A percentile compares a stretch with the other conserved stretches of the same genome.
Evolutionary conservation across 495 filamentous ascomycete genomes (phyloP).

Genomic region (Aspergillus wentii): DNA sequence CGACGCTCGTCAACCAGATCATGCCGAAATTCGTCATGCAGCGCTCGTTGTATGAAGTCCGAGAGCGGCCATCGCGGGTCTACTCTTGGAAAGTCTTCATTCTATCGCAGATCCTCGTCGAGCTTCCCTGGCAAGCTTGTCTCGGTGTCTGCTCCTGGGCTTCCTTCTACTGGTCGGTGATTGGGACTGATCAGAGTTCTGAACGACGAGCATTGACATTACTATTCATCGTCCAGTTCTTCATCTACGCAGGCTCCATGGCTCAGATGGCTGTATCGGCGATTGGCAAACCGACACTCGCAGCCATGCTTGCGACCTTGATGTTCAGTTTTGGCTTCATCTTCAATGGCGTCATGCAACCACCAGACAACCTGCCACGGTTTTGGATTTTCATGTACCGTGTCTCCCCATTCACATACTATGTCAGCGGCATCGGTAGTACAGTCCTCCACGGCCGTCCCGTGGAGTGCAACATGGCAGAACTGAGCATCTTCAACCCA

Average conservation of each 20-base stretch:
- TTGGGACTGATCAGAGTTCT: constrained; percentile 29
- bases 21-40: constrained; percentile 46
- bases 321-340: constrained; percentile 51
- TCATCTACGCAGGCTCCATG: constrained; percentile 39
- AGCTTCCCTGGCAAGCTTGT: constrained; percentile 44
- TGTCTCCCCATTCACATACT: constrained; percentile 63
- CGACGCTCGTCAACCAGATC: constrained; percentile 58
- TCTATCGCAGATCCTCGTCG: constrained; percentile 42
- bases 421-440: constrained; percentile 52
- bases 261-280: constrained; percentile 52
- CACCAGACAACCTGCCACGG: constrained; percentile 48
- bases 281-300: constrained; percentile 47
- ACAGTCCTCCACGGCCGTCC: constrained; percentile 48
- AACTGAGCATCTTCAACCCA: constrained; percentile 48
- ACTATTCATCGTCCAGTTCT: constrained; percentile 44
- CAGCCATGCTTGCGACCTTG: constrained; percentile 49
- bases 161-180: constrained; percentile 45
- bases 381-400: constrained; percentile 81
- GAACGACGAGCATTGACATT: constrained; percentile 47
- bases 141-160: constrained; percentile 39
- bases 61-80: constrained; percentile 44
- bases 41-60: constrained; percentile 44
- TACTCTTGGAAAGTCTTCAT: constrained; percentile 53
- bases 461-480: constrained; percentile 48
- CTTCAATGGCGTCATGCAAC: constrained; percentile 57